A percentile compares a stretch with the other conserved stretches of the same genome.
phyloP scores from a whole-genome alignment of 2,329 filamentous ascomycete species.

The Sporothrix variecibatus region DNA sequence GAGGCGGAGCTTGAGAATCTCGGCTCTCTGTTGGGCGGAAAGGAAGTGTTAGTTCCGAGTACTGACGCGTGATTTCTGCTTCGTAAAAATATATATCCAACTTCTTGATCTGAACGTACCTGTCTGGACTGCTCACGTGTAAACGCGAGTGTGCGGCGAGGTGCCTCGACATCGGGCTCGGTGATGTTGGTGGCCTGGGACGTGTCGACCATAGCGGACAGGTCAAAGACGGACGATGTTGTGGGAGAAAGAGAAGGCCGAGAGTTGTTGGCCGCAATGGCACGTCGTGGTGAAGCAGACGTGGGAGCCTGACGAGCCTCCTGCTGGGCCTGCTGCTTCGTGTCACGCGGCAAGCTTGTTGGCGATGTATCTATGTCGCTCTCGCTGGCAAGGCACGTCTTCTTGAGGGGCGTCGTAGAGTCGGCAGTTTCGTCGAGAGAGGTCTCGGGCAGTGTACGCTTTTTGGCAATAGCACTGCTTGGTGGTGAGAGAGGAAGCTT shows the following conservation, averaged over 20 bases:
- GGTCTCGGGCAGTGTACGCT: constrained; percentile 19
- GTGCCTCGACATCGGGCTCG: constrained; percentile 46
- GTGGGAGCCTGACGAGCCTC: neutral
- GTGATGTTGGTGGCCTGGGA: constrained; percentile 53
- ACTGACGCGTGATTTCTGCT: neutral
- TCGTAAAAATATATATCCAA: neutral
- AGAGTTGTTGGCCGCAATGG: neutral
- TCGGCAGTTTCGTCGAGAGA: neutral
- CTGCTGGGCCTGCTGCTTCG: neutral
- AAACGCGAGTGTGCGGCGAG: constrained; percentile 28
- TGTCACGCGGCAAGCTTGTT: neutral
- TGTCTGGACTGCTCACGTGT: constrained; percentile 57
- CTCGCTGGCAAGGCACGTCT: constrained; percentile 6
- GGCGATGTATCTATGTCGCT: neutral
- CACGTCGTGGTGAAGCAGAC: neutral
- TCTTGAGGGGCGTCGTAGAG: constrained; percentile 12
- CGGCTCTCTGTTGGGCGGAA: constrained; percentile 54
- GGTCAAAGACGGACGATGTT: constrained; percentile 54
- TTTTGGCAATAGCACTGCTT: constrained; percentile 20
- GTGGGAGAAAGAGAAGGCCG: constrained; percentile 42
- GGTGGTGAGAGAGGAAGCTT: constrained; percentile 19
- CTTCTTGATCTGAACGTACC: constrained; percentile 40
- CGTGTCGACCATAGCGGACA: constrained; percentile 46
- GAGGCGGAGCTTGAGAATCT: constrained; percentile 68
- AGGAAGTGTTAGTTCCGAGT: neutral